Evolutionary conservation across 208 protist genomes (phyloP), one percentile per base, ranked within the genome.

Genomic region (Trypanosoma lewisi): DNA sequence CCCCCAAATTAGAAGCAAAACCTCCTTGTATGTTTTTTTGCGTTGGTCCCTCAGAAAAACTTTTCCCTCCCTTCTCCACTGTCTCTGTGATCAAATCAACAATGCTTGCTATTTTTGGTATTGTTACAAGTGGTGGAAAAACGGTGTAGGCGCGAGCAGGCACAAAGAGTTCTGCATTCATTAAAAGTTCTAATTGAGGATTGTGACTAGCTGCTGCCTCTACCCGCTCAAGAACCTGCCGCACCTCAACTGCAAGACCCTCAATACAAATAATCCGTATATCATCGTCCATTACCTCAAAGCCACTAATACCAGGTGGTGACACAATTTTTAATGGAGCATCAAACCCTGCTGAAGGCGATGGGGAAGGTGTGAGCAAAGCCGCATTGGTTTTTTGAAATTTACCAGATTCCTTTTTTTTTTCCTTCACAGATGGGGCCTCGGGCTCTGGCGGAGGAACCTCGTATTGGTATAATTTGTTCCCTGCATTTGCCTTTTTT

Each of bases 121-220:
- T 67, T 4, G 85, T 83, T n/a, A 96, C 85, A 37, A 96, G 73
- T 0, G 90, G 79, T 23, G 90, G 90, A 56, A 88, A 96, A 9
- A 61, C 60, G 9, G 77, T 9, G 59, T 94, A 96, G 2, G 63
- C 48, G 2, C 90, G 90, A 28, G 55, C 48, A 16, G 87, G 86
- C 17, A 85, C 61, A 68, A 93, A 92, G 16, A 89, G 72, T 48
- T 96, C 86, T 25, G 80, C 77, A 61, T 96, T 96, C 55, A 93
- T 81, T 12, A 88, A 69, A 48, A 96, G 17, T n/a, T 33, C 36
- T 16, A 85, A 28, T n/a, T 63, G 48, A 45, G 62, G 44, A 61
- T 58, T 50, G 58, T 52, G 42, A 33, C 51, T 41, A 7, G 66
- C 65, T 17, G 58, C 78, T 8, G 36, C 47, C 8, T 55, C 56